A percentile compares a stretch with the other conserved stretches of the same genome.
Conservation (phyloP, 192 early-diverging fungal genomes). For the Martensiomyces pterosporus region DNA sequence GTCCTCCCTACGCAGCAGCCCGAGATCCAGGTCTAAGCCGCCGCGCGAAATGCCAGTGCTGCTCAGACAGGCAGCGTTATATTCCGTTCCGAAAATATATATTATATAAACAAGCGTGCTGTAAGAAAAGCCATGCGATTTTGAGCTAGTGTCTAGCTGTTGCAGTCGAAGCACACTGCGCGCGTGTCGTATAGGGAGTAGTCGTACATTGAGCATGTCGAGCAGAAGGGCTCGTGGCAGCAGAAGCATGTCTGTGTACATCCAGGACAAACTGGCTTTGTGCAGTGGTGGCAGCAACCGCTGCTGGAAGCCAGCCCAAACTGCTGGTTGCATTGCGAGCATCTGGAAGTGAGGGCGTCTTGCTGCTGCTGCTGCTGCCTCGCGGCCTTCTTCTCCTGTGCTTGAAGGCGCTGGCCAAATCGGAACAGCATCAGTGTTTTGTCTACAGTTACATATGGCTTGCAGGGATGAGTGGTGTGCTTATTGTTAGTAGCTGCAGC, state of each 20-base stretch:
- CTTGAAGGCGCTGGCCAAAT: constrained; percentile 38
- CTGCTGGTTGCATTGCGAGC: constrained; percentile 13
- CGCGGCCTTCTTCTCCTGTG: constrained; percentile 7
- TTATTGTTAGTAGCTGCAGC: too few relatives aligned
- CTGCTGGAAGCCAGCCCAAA: not conserved
- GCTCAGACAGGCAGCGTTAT: too few relatives aligned
- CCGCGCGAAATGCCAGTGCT: too few relatives aligned
- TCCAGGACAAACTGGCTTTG: constrained; percentile 10
- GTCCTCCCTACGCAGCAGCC: constrained; percentile 71
- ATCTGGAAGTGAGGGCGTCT: constrained; percentile 5
- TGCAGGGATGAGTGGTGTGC: too few relatives aligned
- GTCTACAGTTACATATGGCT: not conserved
- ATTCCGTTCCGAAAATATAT: too few relatives aligned
- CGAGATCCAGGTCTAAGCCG: constrained; percentile 24
- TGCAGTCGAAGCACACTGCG: constrained; percentile 46
- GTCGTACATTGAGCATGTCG: constrained; percentile 40
- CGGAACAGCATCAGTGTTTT: constrained; percentile 38
- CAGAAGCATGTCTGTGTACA: constrained; percentile 36
- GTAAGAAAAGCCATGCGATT: not conserved
- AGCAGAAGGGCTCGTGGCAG: constrained; percentile 32
- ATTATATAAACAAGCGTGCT: not conserved
- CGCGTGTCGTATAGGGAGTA: constrained; percentile 39
- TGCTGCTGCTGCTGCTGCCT: constrained; percentile 1
- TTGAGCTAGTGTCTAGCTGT: constrained; percentile 5
- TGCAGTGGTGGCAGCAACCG: constrained; percentile 32